Base-by-base conservation (phyloP, 768 basidiomycete genomes). In the Rhizopogon rudus region DNA sequence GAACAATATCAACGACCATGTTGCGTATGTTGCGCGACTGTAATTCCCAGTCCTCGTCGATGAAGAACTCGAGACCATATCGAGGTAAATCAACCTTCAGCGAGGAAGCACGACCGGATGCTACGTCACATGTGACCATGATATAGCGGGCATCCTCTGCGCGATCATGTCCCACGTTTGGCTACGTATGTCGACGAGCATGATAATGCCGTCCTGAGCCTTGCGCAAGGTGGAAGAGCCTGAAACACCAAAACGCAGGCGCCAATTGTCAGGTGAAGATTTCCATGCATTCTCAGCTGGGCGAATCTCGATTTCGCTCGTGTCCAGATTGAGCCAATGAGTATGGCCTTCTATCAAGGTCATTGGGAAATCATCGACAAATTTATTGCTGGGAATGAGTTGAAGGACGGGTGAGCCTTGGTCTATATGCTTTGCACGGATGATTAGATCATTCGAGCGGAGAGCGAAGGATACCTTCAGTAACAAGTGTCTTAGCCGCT, bases 281-380 rank as follows among this genome's bases (percentile, higher is more conserved):
- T 59, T 29, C 72, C 72, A 73, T 2, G 61, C 39, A 40, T 28
- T 52, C 8, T 65, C 56, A 1, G 61, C 57, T 20, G 67, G 67
- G 0, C 69, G 67, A 5, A 72, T 60, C 43, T 71, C 71, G 12
- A 72, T 53, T 39, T 46, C 16, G 7, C 51, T 52, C 0, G 58
- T 63, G 10, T 57, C 45, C 3, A 71, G 42, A n/a, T 72, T 58
- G 17, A 73, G 42, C 72, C 72, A 73, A 46, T 71, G 72, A 22
- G 44, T 61, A 28, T 67, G 60, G 0, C 50, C 60, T 9, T 54
- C 40, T 1, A 73, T 54, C 20, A 72, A 35, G 0, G 60, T 52
- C 0, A 13, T 44, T 0, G 71, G 71, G 6, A 72, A 12, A 52
- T 73, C 72, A 2, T 56, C 58, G 1, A 8, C 14, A 6, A 72